These are phyloP conservation scores for Penicillium silybi DNA, from an alignment of 495 filamentous ascomycete genomes.

Conservation along the genomic window DNA sequence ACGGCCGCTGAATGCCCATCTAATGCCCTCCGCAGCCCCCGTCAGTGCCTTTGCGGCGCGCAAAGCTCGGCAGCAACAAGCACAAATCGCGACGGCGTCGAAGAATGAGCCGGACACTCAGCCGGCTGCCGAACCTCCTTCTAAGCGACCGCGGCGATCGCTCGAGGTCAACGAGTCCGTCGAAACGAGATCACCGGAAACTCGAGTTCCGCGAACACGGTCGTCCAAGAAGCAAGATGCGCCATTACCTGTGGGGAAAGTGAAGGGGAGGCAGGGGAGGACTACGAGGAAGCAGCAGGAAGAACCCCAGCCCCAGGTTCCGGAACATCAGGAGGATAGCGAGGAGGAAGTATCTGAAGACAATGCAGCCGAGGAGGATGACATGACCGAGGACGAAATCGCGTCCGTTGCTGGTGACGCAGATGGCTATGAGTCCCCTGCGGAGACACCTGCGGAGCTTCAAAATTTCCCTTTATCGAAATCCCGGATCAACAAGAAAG, in stretches of 20 bases:
- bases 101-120: slow-evolving; percentile 17
- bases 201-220: slow-evolving; percentile 16
- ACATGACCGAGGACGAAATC: slow-evolving; percentile 24
- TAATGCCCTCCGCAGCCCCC: slow-evolving; percentile 25
- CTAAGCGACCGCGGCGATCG: slow-evolving; percentile 34
- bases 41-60: slow-evolving; percentile 38
- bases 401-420: slow-evolving; percentile 24
- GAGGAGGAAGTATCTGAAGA: slow-evolving; percentile 14
- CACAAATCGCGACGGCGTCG: slow-evolving; percentile 17
- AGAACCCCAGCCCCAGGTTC: neutral
- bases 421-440: slow-evolving; percentile 35
- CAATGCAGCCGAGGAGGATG: neutral
- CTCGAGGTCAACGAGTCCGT: slow-evolving; percentile 16
- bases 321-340: slow-evolving; percentile 16
- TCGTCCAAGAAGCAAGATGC: slow-evolving; percentile 24
- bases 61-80: slow-evolving; percentile 44
- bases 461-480: slow-evolving; percentile 45
- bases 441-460: slow-evolving; percentile 28
- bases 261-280: slow-evolving; percentile 3
- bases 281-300: neutral
- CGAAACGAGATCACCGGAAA: slow-evolving; percentile 8
- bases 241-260: slow-evolving; percentile 9
- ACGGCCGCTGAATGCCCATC: neutral
- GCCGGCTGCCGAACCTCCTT: slow-evolving; percentile 28
- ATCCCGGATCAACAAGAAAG: slow-evolving; percentile 35